Base-by-base conservation (phyloP, 106 monocot species). In the Phalaenopsis aphrodite region DNA sequence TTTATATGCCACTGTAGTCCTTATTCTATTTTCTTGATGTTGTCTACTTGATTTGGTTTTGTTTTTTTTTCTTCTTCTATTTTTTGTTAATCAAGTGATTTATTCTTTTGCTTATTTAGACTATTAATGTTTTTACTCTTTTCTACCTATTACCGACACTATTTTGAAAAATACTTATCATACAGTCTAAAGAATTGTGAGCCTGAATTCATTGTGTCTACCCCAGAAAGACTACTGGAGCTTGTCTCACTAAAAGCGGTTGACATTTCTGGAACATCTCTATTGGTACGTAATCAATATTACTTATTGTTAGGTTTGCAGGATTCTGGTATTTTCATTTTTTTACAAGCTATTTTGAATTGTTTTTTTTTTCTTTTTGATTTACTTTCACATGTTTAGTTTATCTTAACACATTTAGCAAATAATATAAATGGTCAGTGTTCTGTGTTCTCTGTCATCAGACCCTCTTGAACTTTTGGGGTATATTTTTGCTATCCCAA, bases 121-220 rank as follows among this genome's bases (percentile, higher is more conserved):
- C 3, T 56, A 23, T 56, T 12, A 23, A 8, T 77, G 52, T 23
- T 52, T 42, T 77, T 41, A 57, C 41, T 41, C 5, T 58, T 39
- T 78, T 55, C 8, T 41, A 30, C 55, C 57, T 58, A 37, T 14
- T 10, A 58, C 49, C 58, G 17, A 55, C 46, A 46, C 3, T 57
- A 38, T 24, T 55, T 23, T 38, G 14, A 45, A 39, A 48, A 78
- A 18, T 42, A 55, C 86, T 91, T 41, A 39, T 38, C 17, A 38
- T 52, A 55, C 88, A 99, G 94, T 61, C 79, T 99, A 64, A 99
- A 89, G 84, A 91, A 82, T 75, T 93, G 93, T 81, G 98, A 95
- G 56, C 94, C 94, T 14, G 98, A 95, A 80, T 99, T 99, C 61
- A 74, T 99, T 78, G 66, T 99, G 56, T 87, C 92, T 11, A 94